Base-by-base conservation (phyloP, 75 land plant genomes). In the Picea glauca region DNA sequence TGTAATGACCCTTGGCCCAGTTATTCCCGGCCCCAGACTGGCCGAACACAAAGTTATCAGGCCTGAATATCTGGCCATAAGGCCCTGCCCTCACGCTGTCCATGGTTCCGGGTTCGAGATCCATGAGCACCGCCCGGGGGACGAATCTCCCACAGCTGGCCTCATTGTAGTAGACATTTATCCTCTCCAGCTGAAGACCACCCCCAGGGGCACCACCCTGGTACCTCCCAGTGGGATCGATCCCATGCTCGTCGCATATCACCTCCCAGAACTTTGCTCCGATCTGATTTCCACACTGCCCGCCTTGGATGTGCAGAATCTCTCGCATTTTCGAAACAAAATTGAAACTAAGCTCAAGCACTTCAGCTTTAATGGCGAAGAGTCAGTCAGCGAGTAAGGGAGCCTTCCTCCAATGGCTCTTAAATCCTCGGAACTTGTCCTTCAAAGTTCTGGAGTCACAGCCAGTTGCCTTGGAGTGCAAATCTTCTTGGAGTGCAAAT, bases 1-100 rank as follows among this genome's bases (percentile, higher is more conserved):
- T 87, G 79, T 88, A 87, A 32, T 88, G 90, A 0, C 89, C 86
- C 76, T 82, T 82, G 38, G 84, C 86, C 86, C 84, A 84, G 84
- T 84, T 84, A 65, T 87, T 85, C 13, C 87, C 85, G 58, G 88
- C 89, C 7, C 89, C 89, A 23, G 86, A 83, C 75, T 87, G 89
- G 13, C 89, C 89, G 35, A 87, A 86, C 14, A 85, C 87, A 65
- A 85, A 85, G 80, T 85, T 84, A 60, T 81, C 77, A 43, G 86
- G 86, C 30, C 86, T 76, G 73, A 87, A 87, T n/a, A 87, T 83
- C 82, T 82, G 85, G 30, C 86, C 86, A 50, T 77, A 81, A 33
- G 84, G 80, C 13, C 84, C 84, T 3, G 84, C 70, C 60, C 84
- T 35, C 3, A 82, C 56, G n/a, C 80, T 74, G 72, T 85, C 87